Base-by-base conservation (phyloP, 352 stramenopile genomes). In the Pythium folliculosum region DNA sequence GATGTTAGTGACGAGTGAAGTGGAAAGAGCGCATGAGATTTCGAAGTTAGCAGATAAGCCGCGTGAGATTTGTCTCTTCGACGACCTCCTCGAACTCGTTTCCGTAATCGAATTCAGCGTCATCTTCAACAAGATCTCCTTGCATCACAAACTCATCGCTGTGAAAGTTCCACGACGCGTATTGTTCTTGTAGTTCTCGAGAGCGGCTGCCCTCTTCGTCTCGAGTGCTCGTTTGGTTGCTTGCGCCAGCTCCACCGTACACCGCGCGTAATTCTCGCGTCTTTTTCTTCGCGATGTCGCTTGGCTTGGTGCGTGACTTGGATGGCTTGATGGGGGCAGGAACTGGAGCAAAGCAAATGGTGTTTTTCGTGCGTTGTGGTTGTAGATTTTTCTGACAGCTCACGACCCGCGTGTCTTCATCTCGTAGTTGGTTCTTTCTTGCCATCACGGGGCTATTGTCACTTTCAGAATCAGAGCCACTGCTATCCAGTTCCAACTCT, bases 11-110 rank as follows among this genome's bases (percentile, higher is more conserved):
- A 47, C 19, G 21, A 63, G 22, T 55, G n/a, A 54, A 51, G 13
- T 2, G 25, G 25, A 5, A 38, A 12, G 5, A 1, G 27, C 3
- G 25, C 23, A 47, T 54, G 51, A 9, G 40, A 37, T 32, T 65
- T 37, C 35, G 21, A 48, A 4, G 22, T 70, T 62, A 88, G 58
- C 77, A 90, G 23, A 90, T 77, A 54, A 92, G 69, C 7, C 73
- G 65, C 8, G 60, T 67, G 17, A 94, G 75, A 53, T 81, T 66
- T 47, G 72, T 58, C 77, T 95, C 87, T 54, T 95, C 84, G 13
- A 90, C 78, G 22, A 94, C 65, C 13, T 95, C 87, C 40, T 95
- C 87, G 68, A 95, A 94, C n/a, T 92, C 80, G 50, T 90, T 72
- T 19, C 84, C 85, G 63, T 90, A 90, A 71, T 85, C 84, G 60